Conservation (phyloP, 2,329 filamentous ascomycete genomes). For the Colletotrichum sidae region DNA sequence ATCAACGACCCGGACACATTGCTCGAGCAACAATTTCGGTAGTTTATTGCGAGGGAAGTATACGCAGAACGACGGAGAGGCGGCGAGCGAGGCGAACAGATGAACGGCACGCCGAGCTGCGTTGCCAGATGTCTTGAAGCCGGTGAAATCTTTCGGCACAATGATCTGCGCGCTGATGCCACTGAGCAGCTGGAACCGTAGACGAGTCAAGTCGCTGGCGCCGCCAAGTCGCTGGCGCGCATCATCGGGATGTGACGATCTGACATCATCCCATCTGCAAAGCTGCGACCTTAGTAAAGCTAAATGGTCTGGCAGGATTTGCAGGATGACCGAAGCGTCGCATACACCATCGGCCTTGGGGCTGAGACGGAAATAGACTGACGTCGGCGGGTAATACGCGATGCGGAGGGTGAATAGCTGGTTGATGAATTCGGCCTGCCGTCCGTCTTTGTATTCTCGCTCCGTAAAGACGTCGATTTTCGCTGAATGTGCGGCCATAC, state of each 20-base stretch:
- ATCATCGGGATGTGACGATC: background rate
- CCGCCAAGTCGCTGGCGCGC: slow-evolving; percentile 4
- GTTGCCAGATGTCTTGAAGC: background rate
- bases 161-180: slow-evolving; percentile 10
- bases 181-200: slow-evolving; percentile 15
- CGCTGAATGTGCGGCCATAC: background rate
- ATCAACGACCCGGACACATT: background rate
- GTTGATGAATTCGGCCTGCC: slow-evolving; percentile 9
- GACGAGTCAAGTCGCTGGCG: slow-evolving; percentile 1
- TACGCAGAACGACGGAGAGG: slow-evolving; percentile 5
- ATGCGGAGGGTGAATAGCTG: background rate
- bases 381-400: background rate
- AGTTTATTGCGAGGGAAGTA: slow-evolving; percentile 13
- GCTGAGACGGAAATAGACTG: slow-evolving; percentile 2
- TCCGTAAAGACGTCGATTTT: background rate
- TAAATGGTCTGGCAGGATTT: slow-evolving; percentile 4
- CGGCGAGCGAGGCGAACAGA: slow-evolving; percentile 1
- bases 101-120: background rate
- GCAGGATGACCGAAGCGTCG: background rate
- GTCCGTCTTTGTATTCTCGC: background rate
- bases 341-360: background rate
- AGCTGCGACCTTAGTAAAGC: background rate
- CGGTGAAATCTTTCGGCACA: background rate
- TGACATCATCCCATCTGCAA: background rate
- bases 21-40: background rate